These are phyloP conservation scores for Zangia roseola DNA, from an alignment of 768 basidiomycete genomes.

Conservation along the genomic window DNA sequence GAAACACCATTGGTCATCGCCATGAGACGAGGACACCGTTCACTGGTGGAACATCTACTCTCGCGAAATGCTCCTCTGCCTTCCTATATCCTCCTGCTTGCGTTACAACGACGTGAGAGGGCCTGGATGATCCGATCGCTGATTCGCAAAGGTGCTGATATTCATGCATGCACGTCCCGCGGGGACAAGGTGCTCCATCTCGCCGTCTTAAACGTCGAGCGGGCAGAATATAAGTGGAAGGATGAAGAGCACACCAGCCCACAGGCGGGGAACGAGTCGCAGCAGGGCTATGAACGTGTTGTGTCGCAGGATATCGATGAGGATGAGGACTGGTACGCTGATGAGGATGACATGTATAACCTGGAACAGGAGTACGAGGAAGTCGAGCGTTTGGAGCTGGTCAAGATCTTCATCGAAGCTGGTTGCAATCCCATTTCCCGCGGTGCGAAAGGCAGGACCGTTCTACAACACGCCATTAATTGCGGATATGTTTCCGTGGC, in stretches of 20 bases:
- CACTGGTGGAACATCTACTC: not conserved
- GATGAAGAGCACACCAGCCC: not conserved
- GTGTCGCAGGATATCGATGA: too few relatives aligned
- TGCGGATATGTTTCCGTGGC: not conserved
- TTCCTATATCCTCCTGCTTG: too few relatives aligned
- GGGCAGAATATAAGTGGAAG: not conserved
- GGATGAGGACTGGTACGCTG: too few relatives aligned
- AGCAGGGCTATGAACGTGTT: too few relatives aligned
- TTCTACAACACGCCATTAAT: too few relatives aligned
- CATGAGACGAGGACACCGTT: not conserved
- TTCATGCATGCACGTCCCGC: not conserved
- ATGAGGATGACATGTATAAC: too few relatives aligned
- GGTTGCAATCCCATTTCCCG: not conserved
- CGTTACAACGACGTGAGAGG: too few relatives aligned
- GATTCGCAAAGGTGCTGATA: not conserved
- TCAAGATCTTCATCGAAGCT: not conserved
- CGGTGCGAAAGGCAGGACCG: not conserved
- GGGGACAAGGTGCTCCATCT: not conserved
- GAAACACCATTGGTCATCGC: not conserved
- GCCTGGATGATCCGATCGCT: not conserved
- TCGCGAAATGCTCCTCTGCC: not conserved
- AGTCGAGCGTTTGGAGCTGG: not conserved
- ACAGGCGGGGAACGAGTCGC: not conserved
- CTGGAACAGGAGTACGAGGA: not conserved
- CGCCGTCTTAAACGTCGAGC: too few relatives aligned